Evolutionary conservation across 495 filamentous ascomycete genomes (phyloP).

Genomic region (Hyaloscypha hepaticicola): DNA sequence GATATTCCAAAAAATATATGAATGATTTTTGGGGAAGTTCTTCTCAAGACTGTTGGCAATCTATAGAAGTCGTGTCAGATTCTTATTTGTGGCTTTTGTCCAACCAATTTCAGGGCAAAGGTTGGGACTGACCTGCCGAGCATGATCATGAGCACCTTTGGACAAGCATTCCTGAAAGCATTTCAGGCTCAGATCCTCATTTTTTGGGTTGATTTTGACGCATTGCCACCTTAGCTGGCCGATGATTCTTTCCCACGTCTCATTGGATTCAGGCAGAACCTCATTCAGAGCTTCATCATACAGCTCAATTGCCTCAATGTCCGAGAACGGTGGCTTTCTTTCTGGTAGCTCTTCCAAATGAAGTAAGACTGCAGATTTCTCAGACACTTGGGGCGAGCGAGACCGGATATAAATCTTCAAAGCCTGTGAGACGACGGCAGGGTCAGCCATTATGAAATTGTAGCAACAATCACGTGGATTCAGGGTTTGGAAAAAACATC

Average conservation of each 20-base stretch:
- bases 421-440: conserved; percentile 21
- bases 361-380: conserved; percentile 51
- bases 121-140: conserved; percentile 42
- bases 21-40: conserved; percentile 28
- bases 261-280: conserved; percentile 11
- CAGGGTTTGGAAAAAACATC: too few relatives aligned
- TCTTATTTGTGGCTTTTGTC: neutral
- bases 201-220: conserved; percentile 49
- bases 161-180: conserved; percentile 53
- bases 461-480: conserved; percentile 19
- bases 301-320: conserved; percentile 26
- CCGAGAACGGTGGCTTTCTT: conserved; percentile 15
- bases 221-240: conserved; percentile 52
- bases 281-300: conserved; percentile 28
- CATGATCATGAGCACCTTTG: conserved; percentile 51
- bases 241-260: conserved; percentile 34
- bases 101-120: neutral
- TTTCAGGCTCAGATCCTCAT: conserved; percentile 46
- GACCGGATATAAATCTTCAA: conserved; percentile 29
- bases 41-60: conserved; percentile 34
- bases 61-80: conserved; percentile 4
- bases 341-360: conserved; percentile 35
- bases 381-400: conserved; percentile 25
- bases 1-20: conserved; percentile 33
- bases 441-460: neutral